Percentiles rank a stretch among this genome's conserved stretches.
These are phyloP conservation scores for Pyronema domesticum DNA, from an alignment of 495 filamentous ascomycete species.

Conservation along the genomic window DNA sequence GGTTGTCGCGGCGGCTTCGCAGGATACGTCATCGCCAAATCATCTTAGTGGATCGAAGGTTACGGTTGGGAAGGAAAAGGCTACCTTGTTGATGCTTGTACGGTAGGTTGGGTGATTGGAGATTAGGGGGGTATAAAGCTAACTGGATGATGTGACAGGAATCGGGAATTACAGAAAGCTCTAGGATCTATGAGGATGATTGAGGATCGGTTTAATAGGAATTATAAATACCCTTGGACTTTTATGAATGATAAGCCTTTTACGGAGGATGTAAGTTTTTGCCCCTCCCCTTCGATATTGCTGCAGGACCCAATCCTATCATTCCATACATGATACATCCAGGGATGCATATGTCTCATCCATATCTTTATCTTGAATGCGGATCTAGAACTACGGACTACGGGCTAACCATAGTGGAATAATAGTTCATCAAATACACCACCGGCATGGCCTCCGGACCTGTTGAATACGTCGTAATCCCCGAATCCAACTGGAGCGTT, in stretches of 20 bases:
- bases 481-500: conserved; percentile 80
- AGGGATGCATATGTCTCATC: conserved; percentile 67
- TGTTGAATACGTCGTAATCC: conserved; percentile 49
- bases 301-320: too few relatives aligned
- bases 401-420: neutral
- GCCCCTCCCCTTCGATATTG: too few relatives aligned
- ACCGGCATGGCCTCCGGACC: conserved; percentile 17
- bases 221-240: conserved; percentile 98
- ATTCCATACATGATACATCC: conserved; percentile 59
- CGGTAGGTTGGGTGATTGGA: conserved; percentile 10
- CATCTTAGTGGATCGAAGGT: neutral
- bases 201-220: conserved; percentile 43
- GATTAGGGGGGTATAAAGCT: conserved; percentile 1
- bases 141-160: conserved; percentile 9
- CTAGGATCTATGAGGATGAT: conserved; percentile 24
- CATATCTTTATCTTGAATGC: conserved; percentile 25
- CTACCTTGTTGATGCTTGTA: conserved; percentile 23
- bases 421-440: conserved; percentile 15
- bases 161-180: conserved; percentile 20
- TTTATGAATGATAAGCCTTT: conserved; percentile 96
- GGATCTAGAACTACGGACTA: neutral
- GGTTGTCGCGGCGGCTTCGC: neutral
- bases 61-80: conserved; percentile 20
- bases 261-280: conserved; percentile 41
- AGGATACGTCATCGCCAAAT: neutral